Evolutionary conservation across 148 eudicot genomes (phyloP), one percentile per base, ranked within the genome.

Genomic region (Amaranthus palmeri): DNA sequence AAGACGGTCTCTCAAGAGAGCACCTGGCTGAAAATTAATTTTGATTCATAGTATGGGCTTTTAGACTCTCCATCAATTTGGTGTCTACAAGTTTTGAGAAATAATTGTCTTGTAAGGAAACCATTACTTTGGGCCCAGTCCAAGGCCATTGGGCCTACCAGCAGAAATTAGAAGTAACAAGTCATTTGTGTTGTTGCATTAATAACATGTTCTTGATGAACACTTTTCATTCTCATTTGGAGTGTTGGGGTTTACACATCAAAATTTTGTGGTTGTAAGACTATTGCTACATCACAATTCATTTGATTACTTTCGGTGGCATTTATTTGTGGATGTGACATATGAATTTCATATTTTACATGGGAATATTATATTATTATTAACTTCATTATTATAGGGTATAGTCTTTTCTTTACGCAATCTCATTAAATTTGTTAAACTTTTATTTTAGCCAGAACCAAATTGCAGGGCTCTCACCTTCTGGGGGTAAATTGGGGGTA

Each of bases 11-110:
- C n/a, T n/a, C n/a, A n/a, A n/a, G n/a, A n/a, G n/a, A n/a, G n/a
- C n/a, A n/a, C n/a, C n/a, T n/a, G n/a, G n/a, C n/a, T n/a, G n/a
- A n/a, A n/a, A n/a, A n/a, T n/a, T n/a, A n/a, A 6, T 41, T 17
- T 68, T 52, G 41, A 3, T 62, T 25, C 17, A 6, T 0, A 41
- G 63, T 63, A 56, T 76, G 80, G 80, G 71, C 79, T 57, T 68
- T 48, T 47, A 10, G 42, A 5, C 40, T n/a, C 14, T 46, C 36
- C 49, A 18, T 61, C 47, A 14, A 63, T 53, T 61, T 52, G 4
- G 4, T 70, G 75, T 76, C 70, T 47, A 42, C 59, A 17, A 50
- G 15, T 54, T 25, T 1, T 54, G 12, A 13, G 57, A 49, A 74
- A 62, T 54, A 7, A 14, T 46, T 17, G 55, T 46, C 54, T 45